Conservation (phyloP, 352 stramenopile species). For the Blastocystis sp. region DNA sequence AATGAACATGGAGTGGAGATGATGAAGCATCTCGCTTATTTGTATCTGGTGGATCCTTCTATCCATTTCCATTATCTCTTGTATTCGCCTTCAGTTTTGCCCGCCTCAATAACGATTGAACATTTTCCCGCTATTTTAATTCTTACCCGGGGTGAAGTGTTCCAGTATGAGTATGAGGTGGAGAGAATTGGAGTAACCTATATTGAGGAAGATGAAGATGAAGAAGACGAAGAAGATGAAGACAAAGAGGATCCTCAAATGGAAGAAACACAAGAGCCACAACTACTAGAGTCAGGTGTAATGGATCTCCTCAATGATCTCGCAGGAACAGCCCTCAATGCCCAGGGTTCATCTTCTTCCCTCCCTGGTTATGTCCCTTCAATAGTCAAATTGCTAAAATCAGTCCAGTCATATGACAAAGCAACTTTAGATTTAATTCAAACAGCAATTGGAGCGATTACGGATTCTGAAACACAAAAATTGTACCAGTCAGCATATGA, state of each 20-base stretch:
- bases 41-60: slow-evolving; percentile 5
- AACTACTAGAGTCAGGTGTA: not conserved
- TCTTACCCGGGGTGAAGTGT: not conserved
- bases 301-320: not conserved
- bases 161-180: slow-evolving; percentile 1
- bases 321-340: not conserved
- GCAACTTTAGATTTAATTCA: not conserved
- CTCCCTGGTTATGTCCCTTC: not conserved
- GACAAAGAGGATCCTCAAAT: not conserved
- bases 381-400: not conserved
- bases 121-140: not conserved
- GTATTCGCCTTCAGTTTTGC: not conserved
- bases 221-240: not conserved
- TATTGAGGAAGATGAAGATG: not conserved
- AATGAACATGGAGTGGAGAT: not conserved
- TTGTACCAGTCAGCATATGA: not conserved
- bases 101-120: not conserved
- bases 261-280: not conserved
- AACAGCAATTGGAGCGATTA: not conserved
- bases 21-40: not conserved
- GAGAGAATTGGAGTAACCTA: not conserved
- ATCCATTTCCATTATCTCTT: not conserved
- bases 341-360: not conserved
- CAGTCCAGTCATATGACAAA: not conserved
- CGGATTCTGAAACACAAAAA: not conserved